Base-by-base conservation (phyloP, 306 rosid genomes). In the Malus asiatica region DNA sequence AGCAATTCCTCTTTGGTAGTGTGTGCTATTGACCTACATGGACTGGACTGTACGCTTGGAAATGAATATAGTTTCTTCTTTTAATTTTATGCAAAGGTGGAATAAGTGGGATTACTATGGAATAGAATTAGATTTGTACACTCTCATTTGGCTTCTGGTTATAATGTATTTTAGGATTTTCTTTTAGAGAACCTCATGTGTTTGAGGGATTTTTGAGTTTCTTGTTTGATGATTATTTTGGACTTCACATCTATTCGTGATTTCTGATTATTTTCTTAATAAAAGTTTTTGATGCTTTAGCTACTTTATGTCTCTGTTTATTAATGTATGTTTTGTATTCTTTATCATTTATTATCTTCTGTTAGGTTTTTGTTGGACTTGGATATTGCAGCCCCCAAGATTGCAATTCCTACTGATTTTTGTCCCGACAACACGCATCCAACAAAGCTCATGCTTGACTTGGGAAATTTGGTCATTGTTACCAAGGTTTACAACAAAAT, bases 381-480 rank as follows among this genome's bases (percentile, higher is more conserved):
- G 86, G 97, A 95, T 77, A 95, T 95, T 79, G 99, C 99, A 19
- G 99, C 99, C 79, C 99, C 99, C 53, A 95, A 95, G 87, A 90
- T 95, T 80, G 90, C 96, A 59, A 89, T 95, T 82, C 99, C 99
- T 76, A 89, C 99, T 23, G 91, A 90, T 70, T 92, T 92, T 87
- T 76, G 83, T 86, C 99, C 96, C 0, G 93, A 95, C 85, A 84
- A 84, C 73, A 71, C 66, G 68, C 91, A 83, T 89, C 84, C 96
- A 19, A 87, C 96, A 61, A 95, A 92, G 80, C 97, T 95, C 81
- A 79, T 95, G 84, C 89, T 95, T 76, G 97, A 95, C 84, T 86
- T 95, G 73, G 99, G 99, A 73, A 92, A 95, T 81, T 84, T 95
- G 89, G 66, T 90, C 77, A 95, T 95, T 60, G 84, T 83, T 30